Conservation (phyloP, 352 stramenopile species). For the Aphanomyces euteiches region DNA sequence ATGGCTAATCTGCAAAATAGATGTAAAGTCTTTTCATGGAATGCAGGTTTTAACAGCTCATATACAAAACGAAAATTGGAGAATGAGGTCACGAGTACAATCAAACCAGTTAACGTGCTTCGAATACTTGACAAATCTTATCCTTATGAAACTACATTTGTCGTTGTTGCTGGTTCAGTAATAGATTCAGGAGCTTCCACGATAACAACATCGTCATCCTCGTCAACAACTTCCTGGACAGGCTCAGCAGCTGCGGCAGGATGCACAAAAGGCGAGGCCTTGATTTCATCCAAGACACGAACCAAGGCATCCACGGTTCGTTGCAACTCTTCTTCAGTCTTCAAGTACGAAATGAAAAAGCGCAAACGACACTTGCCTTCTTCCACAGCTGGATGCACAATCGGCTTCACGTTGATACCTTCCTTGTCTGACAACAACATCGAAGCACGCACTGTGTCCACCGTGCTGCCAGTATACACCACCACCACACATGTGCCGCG, state of each 20-base stretch:
- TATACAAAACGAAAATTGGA: too few relatives aligned
- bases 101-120: too few relatives aligned
- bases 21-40: too few relatives aligned
- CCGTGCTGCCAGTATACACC: slow-evolving; percentile 75
- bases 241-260: not conserved
- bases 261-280: not conserved
- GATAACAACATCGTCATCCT: slow-evolving; percentile 13
- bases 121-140: too few relatives aligned
- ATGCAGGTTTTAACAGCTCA: not conserved
- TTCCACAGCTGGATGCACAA: slow-evolving; percentile 81
- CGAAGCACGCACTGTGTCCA: slow-evolving; percentile 68
- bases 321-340: slow-evolving; percentile 66
- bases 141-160: too few relatives aligned
- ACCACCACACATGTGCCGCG: slow-evolving; percentile 71
- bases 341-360: slow-evolving; percentile 81
- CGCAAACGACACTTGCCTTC: slow-evolving; percentile 78
- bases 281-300: not conserved
- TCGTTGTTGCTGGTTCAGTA: not conserved
- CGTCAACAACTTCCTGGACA: not conserved
- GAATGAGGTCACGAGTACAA: too few relatives aligned
- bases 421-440: slow-evolving; percentile 50
- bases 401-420: slow-evolving; percentile 77
- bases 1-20: slow-evolving; percentile 2
- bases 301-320: slow-evolving; percentile 46
- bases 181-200: not conserved